Evolutionary conservation across 2,329 filamentous ascomycete species (phyloP).

Genomic region (Diaporthe citrichinensis): DNA sequence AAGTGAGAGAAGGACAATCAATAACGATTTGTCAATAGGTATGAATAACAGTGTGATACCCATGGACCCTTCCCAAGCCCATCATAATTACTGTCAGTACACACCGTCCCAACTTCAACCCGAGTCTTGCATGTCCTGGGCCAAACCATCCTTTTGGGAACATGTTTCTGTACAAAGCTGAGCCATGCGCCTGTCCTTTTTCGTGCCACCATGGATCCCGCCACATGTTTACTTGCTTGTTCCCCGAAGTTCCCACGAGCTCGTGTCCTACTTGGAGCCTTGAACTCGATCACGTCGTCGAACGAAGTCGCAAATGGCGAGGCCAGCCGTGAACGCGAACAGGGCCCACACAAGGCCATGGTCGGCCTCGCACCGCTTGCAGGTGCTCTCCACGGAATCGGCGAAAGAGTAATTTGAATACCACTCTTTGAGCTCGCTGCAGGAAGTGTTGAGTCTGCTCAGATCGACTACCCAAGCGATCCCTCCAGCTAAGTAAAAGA

Average conservation of each 20-base stretch:
- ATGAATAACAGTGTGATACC: not conserved
- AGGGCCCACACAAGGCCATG: not conserved
- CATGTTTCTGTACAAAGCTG: not conserved
- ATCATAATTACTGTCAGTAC: not conserved
- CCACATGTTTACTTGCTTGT: too few species aligned
- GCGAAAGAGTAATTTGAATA: accelerated
- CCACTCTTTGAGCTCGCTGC: not conserved
- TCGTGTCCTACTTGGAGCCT: not conserved
- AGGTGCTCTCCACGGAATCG: not conserved
- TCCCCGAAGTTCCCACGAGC: accelerated
- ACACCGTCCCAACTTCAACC: not conserved
- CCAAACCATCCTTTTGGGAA: not conserved
- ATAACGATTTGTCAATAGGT: not conserved
- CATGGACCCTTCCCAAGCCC: not conserved
- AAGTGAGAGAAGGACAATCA: too few species aligned
- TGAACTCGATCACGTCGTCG: not conserved
- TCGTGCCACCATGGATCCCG: not conserved
- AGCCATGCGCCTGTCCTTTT: not conserved
- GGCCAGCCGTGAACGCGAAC: not conserved
- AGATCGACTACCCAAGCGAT: not conserved
- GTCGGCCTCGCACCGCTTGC: not conserved
- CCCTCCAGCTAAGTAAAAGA: conserved; percentile 2
- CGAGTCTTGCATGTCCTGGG: not conserved
- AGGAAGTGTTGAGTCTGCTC: accelerated
- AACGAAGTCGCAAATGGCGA: not conserved